Percentiles rank a stretch among this genome's conserved stretches.
Conservation (phyloP, 306 rosid genomes). For the Trifolium subterraneum region DNA sequence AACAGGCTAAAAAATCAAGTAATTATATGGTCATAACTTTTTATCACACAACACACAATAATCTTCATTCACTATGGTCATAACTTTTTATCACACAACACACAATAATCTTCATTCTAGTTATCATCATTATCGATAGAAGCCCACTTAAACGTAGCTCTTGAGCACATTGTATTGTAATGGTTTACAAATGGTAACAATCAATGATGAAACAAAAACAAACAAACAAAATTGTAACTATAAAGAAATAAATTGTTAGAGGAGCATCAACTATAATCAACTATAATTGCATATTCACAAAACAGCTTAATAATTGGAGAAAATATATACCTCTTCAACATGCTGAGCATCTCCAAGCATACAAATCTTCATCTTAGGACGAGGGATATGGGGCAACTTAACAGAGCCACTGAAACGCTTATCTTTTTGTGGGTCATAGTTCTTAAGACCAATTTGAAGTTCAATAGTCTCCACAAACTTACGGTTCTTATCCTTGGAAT, state of each 20-base stretch:
- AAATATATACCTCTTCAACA: conserved; percentile 68
- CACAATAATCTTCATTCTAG: no score
- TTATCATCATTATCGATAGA: no score
- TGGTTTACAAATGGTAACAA: background rate
- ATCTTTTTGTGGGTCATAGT: conserved; percentile 43
- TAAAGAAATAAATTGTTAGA: no score
- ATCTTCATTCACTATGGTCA: no score
- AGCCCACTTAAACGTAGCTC: no score
- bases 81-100: no score
- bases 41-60: no score
- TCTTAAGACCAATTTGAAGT: conserved; percentile 40
- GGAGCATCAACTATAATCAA: no score
- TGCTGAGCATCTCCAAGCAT: conserved; percentile 49
- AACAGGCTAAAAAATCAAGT: no score
- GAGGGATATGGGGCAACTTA: conserved; percentile 84
- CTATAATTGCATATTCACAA: background rate
- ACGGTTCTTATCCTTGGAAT: conserved; percentile 43
- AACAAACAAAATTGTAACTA: background rate
- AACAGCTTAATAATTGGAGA: background rate
- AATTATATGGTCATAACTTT: no score
- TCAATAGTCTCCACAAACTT: conserved; percentile 44
- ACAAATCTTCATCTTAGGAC: conserved; percentile 74
- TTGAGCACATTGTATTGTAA: no score
- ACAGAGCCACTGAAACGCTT: conserved; percentile 83
- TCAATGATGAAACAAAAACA: background rate